These are phyloP conservation scores for Lolium rigidum DNA, from an alignment of 176 grass and related monocot species.

Conservation along the genomic window DNA sequence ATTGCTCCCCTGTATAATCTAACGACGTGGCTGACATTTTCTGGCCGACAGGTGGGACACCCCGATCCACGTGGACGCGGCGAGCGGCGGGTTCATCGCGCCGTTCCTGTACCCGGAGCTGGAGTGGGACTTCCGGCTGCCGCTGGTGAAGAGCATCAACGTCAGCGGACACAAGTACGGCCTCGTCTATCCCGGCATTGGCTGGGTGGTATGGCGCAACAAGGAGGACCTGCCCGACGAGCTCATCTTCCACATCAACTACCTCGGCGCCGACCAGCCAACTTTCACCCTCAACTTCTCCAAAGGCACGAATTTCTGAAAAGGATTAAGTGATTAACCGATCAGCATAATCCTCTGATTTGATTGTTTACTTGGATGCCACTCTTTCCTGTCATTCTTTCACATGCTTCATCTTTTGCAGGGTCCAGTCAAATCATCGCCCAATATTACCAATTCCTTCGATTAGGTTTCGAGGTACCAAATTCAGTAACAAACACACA, in stretches of 20 bases:
- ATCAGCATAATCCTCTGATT: not conserved
- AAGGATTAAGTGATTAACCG: too few species aligned
- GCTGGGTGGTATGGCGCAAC: slow-evolving; percentile 83
- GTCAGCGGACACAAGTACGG: slow-evolving; percentile 98
- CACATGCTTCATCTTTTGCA: slow-evolving; percentile 10
- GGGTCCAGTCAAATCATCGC: slow-evolving; percentile 92
- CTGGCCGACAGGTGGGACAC: slow-evolving; percentile 58
- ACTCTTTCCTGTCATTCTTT: too few species aligned
- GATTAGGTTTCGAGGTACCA: slow-evolving; percentile 79
- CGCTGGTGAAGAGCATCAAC: slow-evolving; percentile 89
- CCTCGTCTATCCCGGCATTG: slow-evolving; percentile 86
- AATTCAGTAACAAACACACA: not conserved
- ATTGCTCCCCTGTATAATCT: not conserved
- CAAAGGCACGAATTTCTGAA: too few species aligned
- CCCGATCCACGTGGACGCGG: slow-evolving; percentile 89
- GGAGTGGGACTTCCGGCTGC: slow-evolving; percentile 94
- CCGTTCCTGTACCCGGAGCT: slow-evolving; percentile 82
- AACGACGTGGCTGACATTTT: not conserved
- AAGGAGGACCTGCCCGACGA: slow-evolving; percentile 82
- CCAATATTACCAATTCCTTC: slow-evolving; percentile 92
- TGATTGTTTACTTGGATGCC: not conserved
- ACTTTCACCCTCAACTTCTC: slow-evolving; percentile 99
- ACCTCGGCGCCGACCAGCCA: slow-evolving; percentile 91
- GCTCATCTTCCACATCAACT: slow-evolving; percentile 98
- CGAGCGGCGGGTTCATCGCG: slow-evolving; percentile 89